A percentile compares a stretch with the other conserved stretches of the same genome.
These are phyloP conservation scores for Rutidosis leptorrhynchoides DNA, from an alignment of 129 eudicot genomes.

Conservation along the genomic window DNA sequence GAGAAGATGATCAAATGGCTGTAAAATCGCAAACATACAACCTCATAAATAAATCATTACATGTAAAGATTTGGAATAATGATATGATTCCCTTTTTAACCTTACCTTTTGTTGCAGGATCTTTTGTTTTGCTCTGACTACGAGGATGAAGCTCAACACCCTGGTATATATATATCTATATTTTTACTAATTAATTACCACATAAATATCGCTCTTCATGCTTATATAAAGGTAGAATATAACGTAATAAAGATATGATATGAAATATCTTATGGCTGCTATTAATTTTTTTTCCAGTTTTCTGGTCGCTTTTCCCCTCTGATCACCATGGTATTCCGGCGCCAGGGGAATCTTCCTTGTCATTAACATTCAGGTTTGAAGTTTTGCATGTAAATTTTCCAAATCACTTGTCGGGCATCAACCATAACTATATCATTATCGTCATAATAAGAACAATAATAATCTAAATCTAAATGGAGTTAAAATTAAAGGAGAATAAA, in stretches of 20 bases:
- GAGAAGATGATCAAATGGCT: not conserved
- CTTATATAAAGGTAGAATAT: not conserved
- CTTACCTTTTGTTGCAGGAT: conserved; percentile 42
- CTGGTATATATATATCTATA: conserved; percentile 45
- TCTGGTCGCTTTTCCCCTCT: conserved; percentile 80
- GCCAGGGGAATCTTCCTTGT: conserved; percentile 72
- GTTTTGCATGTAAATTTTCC: not conserved
- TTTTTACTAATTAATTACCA: conserved; percentile 3
- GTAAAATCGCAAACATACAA: not conserved
- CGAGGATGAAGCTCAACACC: conserved; percentile 51
- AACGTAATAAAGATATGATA: not conserved
- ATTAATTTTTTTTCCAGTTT: conserved; percentile 47
- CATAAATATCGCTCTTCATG: not conserved
- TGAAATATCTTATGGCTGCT: conserved; percentile 20
- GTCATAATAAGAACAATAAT: no score
- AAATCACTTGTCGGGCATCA: not conserved
- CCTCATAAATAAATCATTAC: not conserved
- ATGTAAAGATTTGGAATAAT: not conserved
- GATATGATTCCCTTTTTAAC: conserved; percentile 1
- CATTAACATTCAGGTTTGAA: conserved; percentile 78
- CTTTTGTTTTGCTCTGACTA: conserved; percentile 55
- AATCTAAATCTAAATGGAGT: no score
- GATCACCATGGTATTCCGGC: conserved; percentile 51
- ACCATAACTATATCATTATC: not conserved
- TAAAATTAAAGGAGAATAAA: no score